Evolutionary conservation across 495 filamentous ascomycete species (phyloP).

Genomic region (Trypethelium eluteriae): DNA sequence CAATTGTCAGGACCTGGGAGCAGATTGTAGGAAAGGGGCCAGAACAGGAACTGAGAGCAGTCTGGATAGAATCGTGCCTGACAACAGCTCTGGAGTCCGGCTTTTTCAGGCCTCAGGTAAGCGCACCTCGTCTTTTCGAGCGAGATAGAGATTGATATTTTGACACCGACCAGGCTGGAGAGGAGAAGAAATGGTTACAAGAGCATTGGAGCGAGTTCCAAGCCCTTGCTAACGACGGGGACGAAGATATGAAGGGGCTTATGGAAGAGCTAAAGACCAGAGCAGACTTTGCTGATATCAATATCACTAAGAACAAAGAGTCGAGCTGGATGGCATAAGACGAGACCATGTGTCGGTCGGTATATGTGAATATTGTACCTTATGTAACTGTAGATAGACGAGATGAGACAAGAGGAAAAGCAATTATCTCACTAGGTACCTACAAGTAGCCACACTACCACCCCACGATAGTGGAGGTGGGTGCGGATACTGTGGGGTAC

Average conservation of each 20-base stretch:
- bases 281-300: constrained; percentile 3
- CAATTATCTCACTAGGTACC: too few species aligned
- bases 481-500: not conserved
- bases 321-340: not conserved
- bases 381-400: too few species aligned
- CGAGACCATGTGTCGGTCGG: not conserved
- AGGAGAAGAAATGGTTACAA: constrained; percentile 4
- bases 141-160: not conserved
- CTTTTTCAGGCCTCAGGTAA: constrained; percentile 1
- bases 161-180: not conserved
- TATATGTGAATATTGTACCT: too few species aligned
- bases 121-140: not conserved
- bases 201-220: not conserved
- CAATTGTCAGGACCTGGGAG: constrained; percentile 1
- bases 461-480: not conserved
- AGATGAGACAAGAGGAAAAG: too few species aligned
- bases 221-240: not conserved
- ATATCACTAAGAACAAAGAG: not conserved
- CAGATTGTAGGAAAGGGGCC: constrained; percentile 2
- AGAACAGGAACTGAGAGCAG: constrained; percentile 2
- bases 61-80: constrained; percentile 4
- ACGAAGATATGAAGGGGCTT: constrained; percentile 6
- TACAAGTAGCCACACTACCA: too few species aligned
- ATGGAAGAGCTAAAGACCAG: constrained; percentile 6
- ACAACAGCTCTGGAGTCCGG: not conserved